Conservation (phyloP, 495 filamentous ascomycete genomes). For the Talaromyces adpressus region DNA sequence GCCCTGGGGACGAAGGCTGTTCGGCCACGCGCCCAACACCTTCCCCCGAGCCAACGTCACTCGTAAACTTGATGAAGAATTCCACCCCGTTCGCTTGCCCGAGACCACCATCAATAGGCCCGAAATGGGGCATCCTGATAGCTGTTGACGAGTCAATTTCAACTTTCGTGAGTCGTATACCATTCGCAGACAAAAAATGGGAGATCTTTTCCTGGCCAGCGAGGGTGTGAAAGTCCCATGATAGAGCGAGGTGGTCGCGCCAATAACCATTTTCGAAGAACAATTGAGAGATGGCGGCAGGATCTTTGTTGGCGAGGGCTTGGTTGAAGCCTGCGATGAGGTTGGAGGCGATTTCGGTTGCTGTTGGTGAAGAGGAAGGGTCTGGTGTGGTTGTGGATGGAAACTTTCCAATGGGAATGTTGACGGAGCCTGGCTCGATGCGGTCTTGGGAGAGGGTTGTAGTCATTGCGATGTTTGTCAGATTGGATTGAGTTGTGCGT, state of each 20-base stretch:
- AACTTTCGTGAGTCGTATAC: constrained; percentile 14
- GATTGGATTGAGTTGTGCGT: neutral
- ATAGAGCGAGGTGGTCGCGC: constrained; percentile 48
- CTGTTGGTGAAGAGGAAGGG: neutral
- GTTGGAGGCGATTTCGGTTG: constrained; percentile 12
- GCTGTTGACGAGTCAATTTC: constrained; percentile 26
- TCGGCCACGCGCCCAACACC: constrained; percentile 38
- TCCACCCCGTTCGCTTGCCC: constrained; percentile 31
- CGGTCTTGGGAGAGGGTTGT: constrained; percentile 46
- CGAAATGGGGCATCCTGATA: constrained; percentile 27
- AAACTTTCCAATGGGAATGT: constrained; percentile 34
- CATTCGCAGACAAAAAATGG: constrained; percentile 24
- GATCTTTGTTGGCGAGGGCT: constrained; percentile 6
- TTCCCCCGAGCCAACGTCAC: constrained; percentile 34
- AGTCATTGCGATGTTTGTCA: neutral
- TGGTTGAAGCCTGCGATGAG: constrained; percentile 13
- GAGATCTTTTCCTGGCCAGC: constrained; percentile 37
- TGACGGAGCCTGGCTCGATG: constrained; percentile 52
- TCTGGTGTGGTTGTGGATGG: neutral
- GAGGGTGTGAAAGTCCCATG: constrained; percentile 45
- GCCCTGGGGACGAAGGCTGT: constrained; percentile 12
- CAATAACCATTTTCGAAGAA: constrained; percentile 47
- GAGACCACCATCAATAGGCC: constrained; percentile 25
- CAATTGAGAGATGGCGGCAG: constrained; percentile 23
- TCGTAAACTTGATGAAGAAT: constrained; percentile 34